phyloP scores from a whole-genome alignment of 768 basidiomycete genomes.

The Amanita phalloides region DNA sequence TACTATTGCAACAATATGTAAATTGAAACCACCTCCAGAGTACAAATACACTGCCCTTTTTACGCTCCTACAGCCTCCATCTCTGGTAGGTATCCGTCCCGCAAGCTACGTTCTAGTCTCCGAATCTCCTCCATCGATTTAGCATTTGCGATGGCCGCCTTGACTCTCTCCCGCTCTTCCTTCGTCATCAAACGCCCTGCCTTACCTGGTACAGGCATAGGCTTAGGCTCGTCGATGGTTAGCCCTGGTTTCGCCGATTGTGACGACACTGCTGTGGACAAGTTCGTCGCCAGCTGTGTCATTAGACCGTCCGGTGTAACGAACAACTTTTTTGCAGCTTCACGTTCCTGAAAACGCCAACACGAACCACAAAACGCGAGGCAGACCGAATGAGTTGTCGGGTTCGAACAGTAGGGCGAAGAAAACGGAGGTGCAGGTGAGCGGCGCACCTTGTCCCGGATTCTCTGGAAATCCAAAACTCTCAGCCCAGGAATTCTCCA shows the following conservation, averaged over 20 bases:
- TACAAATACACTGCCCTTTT: slow-evolving; percentile 12
- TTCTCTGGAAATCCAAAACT: slow-evolving; percentile 92
- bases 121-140: slow-evolving; percentile 86
- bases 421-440: slow-evolving; percentile 25
- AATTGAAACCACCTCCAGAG: not conserved
- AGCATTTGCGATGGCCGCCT: slow-evolving; percentile 82
- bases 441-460: slow-evolving; percentile 80
- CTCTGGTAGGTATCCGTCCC: slow-evolving; percentile 76
- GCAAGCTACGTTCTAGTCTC: slow-evolving; percentile 68
- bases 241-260: slow-evolving; percentile 49
- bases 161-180: slow-evolving; percentile 83
- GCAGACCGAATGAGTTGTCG: slow-evolving; percentile 11
- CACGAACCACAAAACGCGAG: slow-evolving; percentile 7
- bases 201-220: slow-evolving; percentile 42
- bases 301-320: slow-evolving; percentile 69
- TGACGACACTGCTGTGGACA: slow-evolving; percentile 64
- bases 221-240: slow-evolving; percentile 73
- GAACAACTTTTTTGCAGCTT: slow-evolving; percentile 65
- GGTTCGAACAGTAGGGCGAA: slow-evolving; percentile 9
- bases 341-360: slow-evolving; percentile 55
- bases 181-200: slow-evolving; percentile 86
- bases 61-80: slow-evolving; percentile 72
- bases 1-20: slow-evolving; percentile 1
- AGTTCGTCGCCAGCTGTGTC: slow-evolving; percentile 70
- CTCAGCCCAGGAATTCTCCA: slow-evolving; percentile 80